phyloP scores from a whole-genome alignment of 805 yeast genomes.

The Teunomyces cretensis region DNA sequence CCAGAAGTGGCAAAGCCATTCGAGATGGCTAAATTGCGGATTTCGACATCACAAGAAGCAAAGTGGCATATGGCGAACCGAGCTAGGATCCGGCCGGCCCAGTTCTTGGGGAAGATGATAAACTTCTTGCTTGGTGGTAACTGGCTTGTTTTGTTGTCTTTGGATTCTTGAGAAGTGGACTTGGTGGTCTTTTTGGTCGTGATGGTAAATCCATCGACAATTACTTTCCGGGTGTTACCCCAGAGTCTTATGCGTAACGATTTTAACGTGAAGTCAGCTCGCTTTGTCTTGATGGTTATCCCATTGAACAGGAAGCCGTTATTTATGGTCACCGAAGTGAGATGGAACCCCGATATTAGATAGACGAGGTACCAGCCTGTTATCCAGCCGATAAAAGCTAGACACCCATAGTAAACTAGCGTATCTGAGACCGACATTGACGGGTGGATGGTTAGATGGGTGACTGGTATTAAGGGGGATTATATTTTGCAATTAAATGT shows the following conservation, averaged over 20 bases:
- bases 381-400: conserved; percentile 21
- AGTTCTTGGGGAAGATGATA: conserved; percentile 17
- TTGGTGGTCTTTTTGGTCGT: too few relatives aligned
- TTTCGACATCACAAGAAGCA: conserved; percentile 24
- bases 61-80: conserved; percentile 16
- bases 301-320: conserved; percentile 40
- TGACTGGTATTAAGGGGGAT: neutral
- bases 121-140: conserved; percentile 3
- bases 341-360: conserved; percentile 30
- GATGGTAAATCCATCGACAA: conserved; percentile 26
- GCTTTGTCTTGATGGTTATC: conserved; percentile 17
- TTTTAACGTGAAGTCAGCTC: conserved; percentile 14
- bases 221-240: conserved; percentile 36
- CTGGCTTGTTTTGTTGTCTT: neutral
- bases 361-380: conserved; percentile 32
- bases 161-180: neutral
- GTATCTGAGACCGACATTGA: neutral
- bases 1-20: neutral
- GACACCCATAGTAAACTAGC: neutral
- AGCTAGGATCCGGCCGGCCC: conserved; percentile 8
- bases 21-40: conserved; percentile 12
- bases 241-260: conserved; percentile 35
- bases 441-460: neutral
- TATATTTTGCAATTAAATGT: neutral
- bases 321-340: conserved; percentile 32